phyloP scores from a whole-genome alignment of 306 rosid genomes.

The Fragaria vesca region DNA sequence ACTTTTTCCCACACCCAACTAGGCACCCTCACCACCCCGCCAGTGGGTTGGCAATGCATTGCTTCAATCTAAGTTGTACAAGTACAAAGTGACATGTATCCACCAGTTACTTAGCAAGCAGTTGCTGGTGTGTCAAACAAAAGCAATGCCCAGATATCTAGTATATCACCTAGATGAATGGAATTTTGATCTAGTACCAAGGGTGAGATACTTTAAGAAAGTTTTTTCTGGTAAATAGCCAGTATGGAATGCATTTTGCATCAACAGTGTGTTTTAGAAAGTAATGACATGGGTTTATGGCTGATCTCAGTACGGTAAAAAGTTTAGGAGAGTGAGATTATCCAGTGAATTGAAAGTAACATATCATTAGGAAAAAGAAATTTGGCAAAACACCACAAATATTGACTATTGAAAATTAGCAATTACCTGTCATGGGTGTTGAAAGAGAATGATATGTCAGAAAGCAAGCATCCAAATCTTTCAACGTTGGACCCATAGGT shows the following conservation, averaged over 20 bases:
- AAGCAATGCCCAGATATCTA: not conserved
- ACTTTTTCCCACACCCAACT: not conserved
- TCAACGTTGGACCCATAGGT: slow-evolving; percentile 83
- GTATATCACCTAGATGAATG: not conserved
- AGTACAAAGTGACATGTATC: not conserved
- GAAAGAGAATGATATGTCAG: slow-evolving; percentile 82
- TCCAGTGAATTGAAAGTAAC: not conserved
- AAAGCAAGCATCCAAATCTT: slow-evolving; percentile 90
- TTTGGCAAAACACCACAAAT: not conserved
- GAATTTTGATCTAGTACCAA: not conserved
- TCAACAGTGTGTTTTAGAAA: not conserved
- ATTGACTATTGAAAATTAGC: slow-evolving; percentile 7
- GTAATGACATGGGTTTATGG: not conserved
- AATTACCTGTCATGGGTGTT: slow-evolving; percentile 68
- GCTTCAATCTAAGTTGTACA: not conserved
- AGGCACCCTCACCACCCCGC: not conserved
- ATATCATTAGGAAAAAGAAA: not conserved
- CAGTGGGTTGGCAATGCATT: not conserved
- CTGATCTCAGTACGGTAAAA: not conserved
- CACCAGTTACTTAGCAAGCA: not conserved
- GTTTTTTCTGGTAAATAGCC: not conserved
- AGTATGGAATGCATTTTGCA: not conserved
- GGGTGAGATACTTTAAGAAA: not conserved
- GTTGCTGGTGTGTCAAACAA: not conserved
- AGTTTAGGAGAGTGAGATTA: not conserved